A percentile compares a stretch with the other conserved stretches of the same genome.
These are phyloP conservation scores for Aspergillus fischeri DNA, from an alignment of 2,329 filamentous ascomycete genomes.

Conservation along the genomic window DNA sequence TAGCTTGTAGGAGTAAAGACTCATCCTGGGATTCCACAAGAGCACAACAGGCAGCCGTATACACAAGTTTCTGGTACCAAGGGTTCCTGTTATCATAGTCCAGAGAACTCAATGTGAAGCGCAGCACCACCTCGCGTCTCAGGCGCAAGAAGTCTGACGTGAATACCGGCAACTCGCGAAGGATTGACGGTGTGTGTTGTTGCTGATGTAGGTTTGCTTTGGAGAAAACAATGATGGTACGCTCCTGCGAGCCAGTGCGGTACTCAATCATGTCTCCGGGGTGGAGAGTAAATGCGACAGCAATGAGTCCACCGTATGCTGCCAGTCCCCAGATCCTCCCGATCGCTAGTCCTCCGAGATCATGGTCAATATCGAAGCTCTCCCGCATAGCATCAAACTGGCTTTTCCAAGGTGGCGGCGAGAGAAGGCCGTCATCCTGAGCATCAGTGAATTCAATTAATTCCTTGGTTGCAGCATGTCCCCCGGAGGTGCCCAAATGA, in stretches of 20 bases:
- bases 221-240: constrained; percentile 37
- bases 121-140: constrained; percentile 22
- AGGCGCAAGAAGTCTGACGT: constrained; percentile 13
- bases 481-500: constrained; percentile 29
- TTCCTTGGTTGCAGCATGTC: constrained; percentile 17
- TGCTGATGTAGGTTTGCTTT: constrained; percentile 15
- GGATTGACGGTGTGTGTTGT: neutral
- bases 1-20: constrained; percentile 22
- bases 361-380: constrained; percentile 47
- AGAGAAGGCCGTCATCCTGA: constrained; percentile 1
- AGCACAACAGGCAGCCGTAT: constrained; percentile 34
- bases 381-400: constrained; percentile 31
- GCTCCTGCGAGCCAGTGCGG: constrained; percentile 45
- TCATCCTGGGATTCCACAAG: constrained; percentile 25
- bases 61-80: constrained; percentile 30
- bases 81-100: constrained; percentile 12
- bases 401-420: constrained; percentile 25
- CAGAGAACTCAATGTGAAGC: constrained; percentile 24
- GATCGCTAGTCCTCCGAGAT: constrained; percentile 48
- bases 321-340: constrained; percentile 53
- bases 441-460: constrained; percentile 13
- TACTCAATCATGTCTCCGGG: constrained; percentile 58
- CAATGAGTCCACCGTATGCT: constrained; percentile 46
- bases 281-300: constrained; percentile 50
- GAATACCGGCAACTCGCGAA: constrained; percentile 7